Evolutionary conservation across 2,329 filamentous ascomycete species (phyloP), one percentile per base, ranked within the genome.

Genomic region (Fusarium circinatum): DNA sequence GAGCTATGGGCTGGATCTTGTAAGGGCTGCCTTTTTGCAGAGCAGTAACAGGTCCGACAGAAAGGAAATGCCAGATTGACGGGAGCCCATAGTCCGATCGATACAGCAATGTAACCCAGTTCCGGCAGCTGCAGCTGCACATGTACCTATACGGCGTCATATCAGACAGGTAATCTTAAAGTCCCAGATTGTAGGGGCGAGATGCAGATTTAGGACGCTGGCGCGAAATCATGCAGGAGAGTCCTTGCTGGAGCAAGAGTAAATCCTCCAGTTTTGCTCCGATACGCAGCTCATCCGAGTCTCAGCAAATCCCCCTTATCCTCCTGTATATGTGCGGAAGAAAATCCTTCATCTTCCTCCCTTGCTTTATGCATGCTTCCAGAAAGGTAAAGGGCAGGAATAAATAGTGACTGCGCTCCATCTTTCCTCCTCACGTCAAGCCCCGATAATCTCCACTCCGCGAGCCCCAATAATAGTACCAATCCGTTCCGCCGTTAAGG

Each of bases 341-440:
- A 57, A 61, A 49, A 56, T 56, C 42, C 22, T 57, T 66, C 62
- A 56, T 52, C 55, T 38, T 36, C 18, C 36, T 71, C 71, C 71
- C 71, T 73, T 73, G 45, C 71, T 42, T 73, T 34, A 67, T 71
- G 70, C 45, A 55, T 44, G 38, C 47, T 60, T 62, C 64, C 45
- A 59, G 47, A 62, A 69, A 30, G 54, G 58, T 59, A 56, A 59
- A 51, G 41, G 45, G 8, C 32, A 24, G 30, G 38, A 49, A 41
- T n/a, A 38, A 34, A 65, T 22, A 56, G 18, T 26, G 47, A 42
- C 54, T 24, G 56, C 39, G 65, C 59, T 62, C 59, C 58, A 75
- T 51, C 49, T 51, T 59, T 44, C 45, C 70, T 69, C 69, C 72
- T 75, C 68, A 51, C 72, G 38, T 70, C 58, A 52, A 54, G 61